Base-by-base conservation (phyloP, 1,284 basidiomycete genomes). In the Gymnopus androsaceus region DNA sequence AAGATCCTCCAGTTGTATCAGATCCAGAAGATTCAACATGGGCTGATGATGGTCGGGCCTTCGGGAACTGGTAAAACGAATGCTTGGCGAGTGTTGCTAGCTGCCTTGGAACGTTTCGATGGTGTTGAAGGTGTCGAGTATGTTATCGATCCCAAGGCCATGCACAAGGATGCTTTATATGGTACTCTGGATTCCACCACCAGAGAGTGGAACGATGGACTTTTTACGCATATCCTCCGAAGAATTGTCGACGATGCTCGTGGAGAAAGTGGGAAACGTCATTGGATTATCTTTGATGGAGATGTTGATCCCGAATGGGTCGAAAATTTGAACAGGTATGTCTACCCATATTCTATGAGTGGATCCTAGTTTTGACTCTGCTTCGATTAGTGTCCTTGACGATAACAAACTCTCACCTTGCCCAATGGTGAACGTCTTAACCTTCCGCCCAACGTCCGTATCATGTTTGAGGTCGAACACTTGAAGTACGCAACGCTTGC, bases 291-390 rank as follows among this genome's bases (percentile, higher is more conserved):
- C 60, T 99, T 99, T 63, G 97, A 99, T 67, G 97, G 97, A 57
- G 97, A 99, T 69, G 96, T 99, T 50, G 98, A 99, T 78, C 97
- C 97, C 0, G 97, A 99, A 74, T 99, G 97, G 98, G 97, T 99
- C 6, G 98, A 99, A 75, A 99, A 99, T 71, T 77, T 99, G 74
- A 99, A 99, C 76, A 97, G 94, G 94, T 91, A 46, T 34, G 82
- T 74, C 36, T 28, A 55, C 12, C n/a, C 6, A n/a, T 11, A 23
- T n/a, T 28, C 6, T 30, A 27, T 42, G 12, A 30, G 11, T 7
- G 8, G 14, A 17, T 8, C 25, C 30, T 30, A 3, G n/a, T 44
- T 23, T 19, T 23, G 27, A 27, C 51, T 47, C 51, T 44, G 23
- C 21, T 6, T 37, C 48, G 40, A 61, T 17, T 63, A 98, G 95